A percentile compares a stretch with the other conserved stretches of the same genome.
Conservation (phyloP, 179 eudicot genomes). For the Carnegiea gigantea region DNA sequence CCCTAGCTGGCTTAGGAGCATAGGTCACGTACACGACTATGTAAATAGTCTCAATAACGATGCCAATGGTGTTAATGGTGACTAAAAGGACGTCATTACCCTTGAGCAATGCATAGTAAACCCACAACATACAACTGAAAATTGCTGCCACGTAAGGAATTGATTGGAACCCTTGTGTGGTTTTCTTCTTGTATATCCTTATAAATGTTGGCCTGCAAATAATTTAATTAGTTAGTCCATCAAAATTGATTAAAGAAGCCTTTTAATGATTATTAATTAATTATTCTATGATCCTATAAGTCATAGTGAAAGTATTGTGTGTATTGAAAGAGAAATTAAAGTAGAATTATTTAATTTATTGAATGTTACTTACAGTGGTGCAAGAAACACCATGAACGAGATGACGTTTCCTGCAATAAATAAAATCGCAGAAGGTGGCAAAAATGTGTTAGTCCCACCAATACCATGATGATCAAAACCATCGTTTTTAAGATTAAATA, state of each 20-base stretch:
- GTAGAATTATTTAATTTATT: background rate
- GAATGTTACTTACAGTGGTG: slow-evolving; percentile 50
- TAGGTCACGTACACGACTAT: slow-evolving; percentile 37
- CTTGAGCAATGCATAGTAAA: slow-evolving; percentile 46
- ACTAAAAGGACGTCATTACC: slow-evolving; percentile 41
- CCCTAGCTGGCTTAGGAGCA: slow-evolving; percentile 47
- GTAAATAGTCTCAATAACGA: slow-evolving; percentile 43
- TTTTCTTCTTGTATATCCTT: slow-evolving; percentile 49
- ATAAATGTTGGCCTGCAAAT: slow-evolving; percentile 45
- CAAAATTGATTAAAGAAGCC: too few species aligned
- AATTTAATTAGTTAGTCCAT: background rate
- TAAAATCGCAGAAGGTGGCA: background rate
- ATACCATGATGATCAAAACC: background rate
- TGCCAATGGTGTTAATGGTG: slow-evolving; percentile 41
- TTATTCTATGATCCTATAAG: too few species aligned
- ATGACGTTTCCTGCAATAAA: slow-evolving; percentile 54
- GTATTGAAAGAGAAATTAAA: background rate
- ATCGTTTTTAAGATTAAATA: background rate
- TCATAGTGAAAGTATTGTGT: too few species aligned
- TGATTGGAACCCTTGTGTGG: slow-evolving; percentile 50
- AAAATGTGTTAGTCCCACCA: background rate
- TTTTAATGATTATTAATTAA: too few species aligned
- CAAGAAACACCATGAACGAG: slow-evolving; percentile 64
- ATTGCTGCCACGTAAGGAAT: slow-evolving; percentile 45
- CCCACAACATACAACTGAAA: slow-evolving; percentile 50